Conservation (phyloP, 768 basidiomycete species). For the Mycena metata region DNA sequence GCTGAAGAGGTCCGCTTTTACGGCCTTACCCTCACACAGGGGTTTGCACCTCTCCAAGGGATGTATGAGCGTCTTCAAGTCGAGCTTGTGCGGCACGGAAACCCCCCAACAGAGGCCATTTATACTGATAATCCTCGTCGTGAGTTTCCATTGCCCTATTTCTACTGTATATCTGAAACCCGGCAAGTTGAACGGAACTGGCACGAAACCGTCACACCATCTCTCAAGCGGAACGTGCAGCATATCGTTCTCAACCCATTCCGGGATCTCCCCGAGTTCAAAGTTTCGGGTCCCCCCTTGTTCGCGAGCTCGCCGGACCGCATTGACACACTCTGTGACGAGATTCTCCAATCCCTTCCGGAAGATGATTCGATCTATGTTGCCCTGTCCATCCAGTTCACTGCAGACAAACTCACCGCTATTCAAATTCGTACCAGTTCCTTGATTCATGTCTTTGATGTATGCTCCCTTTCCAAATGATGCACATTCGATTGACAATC, state of each 20-base stretch:
- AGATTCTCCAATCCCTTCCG: constrained; percentile 14
- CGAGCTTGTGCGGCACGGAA: constrained; percentile 27
- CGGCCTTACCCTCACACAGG: constrained; percentile 29
- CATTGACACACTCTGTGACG: constrained; percentile 14
- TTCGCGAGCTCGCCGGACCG: constrained; percentile 15
- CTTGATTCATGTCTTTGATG: constrained; percentile 12
- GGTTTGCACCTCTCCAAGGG: constrained; percentile 27
- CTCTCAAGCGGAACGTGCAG: constrained; percentile 28
- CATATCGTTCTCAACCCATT: constrained; percentile 33
- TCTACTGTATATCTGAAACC: neutral
- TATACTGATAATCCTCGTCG: constrained; percentile 38
- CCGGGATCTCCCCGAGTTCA: constrained; percentile 23
- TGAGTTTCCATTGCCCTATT: constrained; percentile 17
- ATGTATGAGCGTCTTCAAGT: constrained; percentile 23
- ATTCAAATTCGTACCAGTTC: constrained; percentile 7
- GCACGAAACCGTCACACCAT: constrained; percentile 28
- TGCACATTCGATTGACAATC: neutral
- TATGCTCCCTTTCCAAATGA: neutral
- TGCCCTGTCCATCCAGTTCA: neutral
- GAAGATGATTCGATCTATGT: constrained; percentile 9
- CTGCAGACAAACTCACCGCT: neutral
- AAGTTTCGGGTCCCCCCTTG: neutral
- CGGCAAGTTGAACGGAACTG: constrained; percentile 30
- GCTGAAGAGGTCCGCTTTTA: constrained; percentile 35
- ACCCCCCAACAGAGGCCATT: constrained; percentile 25